Base-by-base conservation (phyloP, 2,329 filamentous ascomycete genomes). In the Rutstroemia sp. region DNA sequence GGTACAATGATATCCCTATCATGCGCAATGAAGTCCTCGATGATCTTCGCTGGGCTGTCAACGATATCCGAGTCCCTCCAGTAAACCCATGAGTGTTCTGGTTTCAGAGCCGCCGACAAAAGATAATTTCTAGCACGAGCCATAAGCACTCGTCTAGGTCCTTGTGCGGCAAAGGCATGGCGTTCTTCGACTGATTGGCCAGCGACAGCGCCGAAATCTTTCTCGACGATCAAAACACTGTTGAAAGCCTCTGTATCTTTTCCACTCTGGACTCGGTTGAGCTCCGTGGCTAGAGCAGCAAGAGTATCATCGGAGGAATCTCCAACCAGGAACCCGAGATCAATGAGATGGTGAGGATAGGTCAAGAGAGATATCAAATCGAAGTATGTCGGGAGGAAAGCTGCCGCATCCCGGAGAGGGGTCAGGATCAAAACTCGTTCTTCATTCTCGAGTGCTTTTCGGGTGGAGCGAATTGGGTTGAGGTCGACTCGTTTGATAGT, bases 51-150 rank as follows among this genome's bases (percentile, higher is more conserved):
- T 1, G 92, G 90, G 70, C 88, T 95, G 69, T 99, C 92, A 48
- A 89, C 85, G 65, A 99, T 96, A 72, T 99, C 94, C 50, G 96
- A 92, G 71, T 99, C 94, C 59, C 94, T 84, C 94, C 94, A 99
- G 72, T 96, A 97, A 8, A 97, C 92, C 94, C 94, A 99, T 8
- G 91, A 92, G 71, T 99, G 94, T 60, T 97, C 91, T 0, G 91
- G 85, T 75, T 95, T 95, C 66, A 99, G 71, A 3, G 94, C 87
- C 0, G 90, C 79, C 34, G 85, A 82, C 2, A 99, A 81, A 19
- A 99, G 79, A 72, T 95, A 99, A 72, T 99, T 99, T 65, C 94
- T 83, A 27, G 94, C 94, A 64, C 81, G 85, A 47, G 88, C 94
- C 82, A 99, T 92, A 38, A 87, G 84, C 75, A 92, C 97, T 63